These are phyloP conservation scores for Rhizopogon rudus DNA, from an alignment of 768 basidiomycete genomes.

Conservation along the genomic window DNA sequence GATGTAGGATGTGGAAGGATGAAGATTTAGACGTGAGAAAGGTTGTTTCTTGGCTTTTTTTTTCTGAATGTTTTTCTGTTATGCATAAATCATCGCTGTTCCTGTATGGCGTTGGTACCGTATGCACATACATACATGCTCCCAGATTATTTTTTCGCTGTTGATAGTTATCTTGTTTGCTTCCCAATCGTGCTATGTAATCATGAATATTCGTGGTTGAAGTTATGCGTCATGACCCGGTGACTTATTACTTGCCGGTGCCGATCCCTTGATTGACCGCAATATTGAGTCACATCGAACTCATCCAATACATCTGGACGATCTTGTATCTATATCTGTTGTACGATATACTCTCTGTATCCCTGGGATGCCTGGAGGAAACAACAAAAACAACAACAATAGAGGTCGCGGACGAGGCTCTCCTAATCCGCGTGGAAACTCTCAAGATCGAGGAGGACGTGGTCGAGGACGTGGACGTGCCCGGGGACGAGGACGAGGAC, in stretches of 20 bases:
- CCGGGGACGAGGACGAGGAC: neutral
- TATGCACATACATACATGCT: too few relatives aligned
- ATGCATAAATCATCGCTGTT: too few relatives aligned
- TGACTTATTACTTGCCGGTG: too few relatives aligned
- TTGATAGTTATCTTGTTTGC: too few relatives aligned
- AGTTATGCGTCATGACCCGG: too few relatives aligned
- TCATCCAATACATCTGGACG: neutral
- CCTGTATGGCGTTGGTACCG: too few relatives aligned
- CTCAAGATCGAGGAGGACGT: constrained; percentile 13
- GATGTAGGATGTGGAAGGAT: neutral
- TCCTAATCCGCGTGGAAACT: neutral
- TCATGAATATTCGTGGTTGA: too few relatives aligned
- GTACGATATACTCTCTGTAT: neutral
- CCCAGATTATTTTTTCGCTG: too few relatives aligned
- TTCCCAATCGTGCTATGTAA: too few relatives aligned
- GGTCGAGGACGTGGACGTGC: constrained; percentile 3
- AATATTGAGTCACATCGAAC: neutral
- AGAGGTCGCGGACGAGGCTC: constrained; percentile 21
- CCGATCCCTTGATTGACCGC: too few relatives aligned
- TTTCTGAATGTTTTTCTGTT: too few relatives aligned
- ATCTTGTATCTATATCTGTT: constrained; percentile 3
- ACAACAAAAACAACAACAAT: constrained; percentile 6
- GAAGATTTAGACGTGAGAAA: neutral
- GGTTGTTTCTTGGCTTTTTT: neutral
- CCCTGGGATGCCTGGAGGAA: constrained; percentile 15